Conservation (phyloP, 2,329 filamentous ascomycete species). For the Penicillium capsulatum region DNA sequence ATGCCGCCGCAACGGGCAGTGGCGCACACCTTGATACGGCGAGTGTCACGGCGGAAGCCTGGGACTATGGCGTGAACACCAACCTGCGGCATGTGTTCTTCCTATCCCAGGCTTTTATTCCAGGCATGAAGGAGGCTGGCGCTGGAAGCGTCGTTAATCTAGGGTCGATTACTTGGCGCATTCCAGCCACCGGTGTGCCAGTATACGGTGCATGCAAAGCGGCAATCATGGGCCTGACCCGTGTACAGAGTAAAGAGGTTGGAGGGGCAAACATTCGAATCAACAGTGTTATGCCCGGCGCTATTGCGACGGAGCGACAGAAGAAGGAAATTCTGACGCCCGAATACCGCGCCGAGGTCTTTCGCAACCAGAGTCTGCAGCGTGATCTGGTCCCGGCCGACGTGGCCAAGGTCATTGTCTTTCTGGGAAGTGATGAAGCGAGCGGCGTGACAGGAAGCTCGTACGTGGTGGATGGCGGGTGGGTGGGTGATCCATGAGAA, state of each 20-base stretch:
- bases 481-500: too few species aligned
- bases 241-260: constrained; percentile 38
- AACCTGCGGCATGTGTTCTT: constrained; percentile 48
- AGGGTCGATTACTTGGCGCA: constrained; percentile 39
- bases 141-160: constrained; percentile 44
- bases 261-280: constrained; percentile 39
- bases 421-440: constrained; percentile 46
- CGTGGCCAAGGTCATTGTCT: constrained; percentile 47
- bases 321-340: constrained; percentile 43
- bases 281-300: constrained; percentile 50
- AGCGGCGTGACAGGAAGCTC: constrained; percentile 46
- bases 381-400: constrained; percentile 38
- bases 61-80: constrained; percentile 43
- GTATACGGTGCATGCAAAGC: constrained; percentile 41
- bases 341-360: constrained; percentile 34
- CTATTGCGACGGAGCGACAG: constrained; percentile 47
- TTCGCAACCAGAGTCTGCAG: constrained; percentile 44
- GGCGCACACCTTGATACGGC: constrained; percentile 13
- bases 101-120: constrained; percentile 39
- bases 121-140: constrained; percentile 29
- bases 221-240: constrained; percentile 40
- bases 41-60: constrained; percentile 41
- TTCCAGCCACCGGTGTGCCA: constrained; percentile 31
- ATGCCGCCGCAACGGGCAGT: constrained; percentile 31
- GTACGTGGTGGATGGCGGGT: constrained; percentile 36